Base-by-base conservation (phyloP, 2,329 filamentous ascomycete genomes). In the Dryadomyces quercus-mongolicae region DNA sequence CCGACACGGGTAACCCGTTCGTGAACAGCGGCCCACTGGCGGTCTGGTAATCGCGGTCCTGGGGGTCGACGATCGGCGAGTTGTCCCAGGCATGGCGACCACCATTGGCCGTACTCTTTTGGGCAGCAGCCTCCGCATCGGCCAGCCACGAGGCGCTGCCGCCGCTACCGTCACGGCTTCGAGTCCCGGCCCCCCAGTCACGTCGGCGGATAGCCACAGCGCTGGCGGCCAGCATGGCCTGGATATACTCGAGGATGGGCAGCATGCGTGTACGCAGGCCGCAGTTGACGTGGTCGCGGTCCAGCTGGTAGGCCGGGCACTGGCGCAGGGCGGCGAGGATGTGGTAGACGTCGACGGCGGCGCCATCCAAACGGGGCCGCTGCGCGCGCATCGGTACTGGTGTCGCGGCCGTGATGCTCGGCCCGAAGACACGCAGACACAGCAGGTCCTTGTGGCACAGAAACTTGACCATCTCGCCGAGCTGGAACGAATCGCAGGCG, bases 391-490 rank as follows among this genome's bases (percentile, higher is more conserved):
- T 4, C 36, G 45, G 21, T 10, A 25, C 20, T 2, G 20, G 3
- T 3, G 47, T 18, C 5, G 47, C 7, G 38, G 13, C 10, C 40
- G 40, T n/a, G 3, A 10, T 7, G 18, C 2, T n/a, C 0, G 76
- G 70, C 40, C 75, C 73, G 58, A 80, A 81, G 62, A 81, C 76
- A 7, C 76, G 71, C 1, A 88, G 67, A 42, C 75, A 77, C 4
- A 88, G 62, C 0, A 87, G 77, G 31, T 77, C 74, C 59, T 81
- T 80, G 59, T 75, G 74, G 15, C 73, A 69, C 40, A 90, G 77
- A 66, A 90, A 90, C 60, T 81, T 82, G 58, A 88, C 68, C 74
- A 87, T 87, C 67, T 90, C 85, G 21, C 86, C 86, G 1, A 91
- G 76, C 67, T 91, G 86, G 62, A 85, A 91, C 2, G 81, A 83